Conservation (phyloP, 305 asterid genomes). For the Fraxinus dipetala region DNA sequence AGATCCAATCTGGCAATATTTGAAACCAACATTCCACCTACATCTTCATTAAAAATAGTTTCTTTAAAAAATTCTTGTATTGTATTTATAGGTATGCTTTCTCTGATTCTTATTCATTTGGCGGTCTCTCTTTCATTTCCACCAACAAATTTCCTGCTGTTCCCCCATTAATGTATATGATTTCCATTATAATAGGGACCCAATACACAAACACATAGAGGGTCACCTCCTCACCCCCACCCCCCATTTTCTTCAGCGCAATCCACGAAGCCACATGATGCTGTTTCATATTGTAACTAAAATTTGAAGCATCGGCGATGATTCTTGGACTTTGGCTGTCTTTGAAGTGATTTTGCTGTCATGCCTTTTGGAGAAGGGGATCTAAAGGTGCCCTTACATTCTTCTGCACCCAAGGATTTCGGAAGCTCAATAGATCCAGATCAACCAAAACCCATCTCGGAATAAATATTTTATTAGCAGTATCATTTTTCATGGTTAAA, state of each 20-base stretch:
- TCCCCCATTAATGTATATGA: neutral
- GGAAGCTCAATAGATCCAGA: conserved; percentile 32
- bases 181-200: neutral
- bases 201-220: neutral
- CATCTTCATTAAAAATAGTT: neutral
- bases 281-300: conserved; percentile 30
- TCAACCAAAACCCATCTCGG: conserved; percentile 19
- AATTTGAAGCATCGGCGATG: conserved; percentile 31
- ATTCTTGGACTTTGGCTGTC: conserved; percentile 24
- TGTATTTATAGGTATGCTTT: neutral
- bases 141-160: neutral
- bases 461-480: conserved; percentile 20
- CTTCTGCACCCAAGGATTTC: conserved; percentile 22
- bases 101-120: neutral
- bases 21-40: neutral
- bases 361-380: conserved; percentile 33
- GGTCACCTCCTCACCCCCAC: conserved; percentile 14
- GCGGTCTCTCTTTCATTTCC: neutral
- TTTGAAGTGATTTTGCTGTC: conserved; percentile 26
- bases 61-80: neutral
- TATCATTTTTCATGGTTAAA: conserved; percentile 26
- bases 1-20: conserved; percentile 2
- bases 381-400: conserved; percentile 35
- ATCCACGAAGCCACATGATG: conserved; percentile 18
- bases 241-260: neutral